Conservation (phyloP, 1,139 yeast genomes). For the Sugiyamaella paludigena region DNA sequence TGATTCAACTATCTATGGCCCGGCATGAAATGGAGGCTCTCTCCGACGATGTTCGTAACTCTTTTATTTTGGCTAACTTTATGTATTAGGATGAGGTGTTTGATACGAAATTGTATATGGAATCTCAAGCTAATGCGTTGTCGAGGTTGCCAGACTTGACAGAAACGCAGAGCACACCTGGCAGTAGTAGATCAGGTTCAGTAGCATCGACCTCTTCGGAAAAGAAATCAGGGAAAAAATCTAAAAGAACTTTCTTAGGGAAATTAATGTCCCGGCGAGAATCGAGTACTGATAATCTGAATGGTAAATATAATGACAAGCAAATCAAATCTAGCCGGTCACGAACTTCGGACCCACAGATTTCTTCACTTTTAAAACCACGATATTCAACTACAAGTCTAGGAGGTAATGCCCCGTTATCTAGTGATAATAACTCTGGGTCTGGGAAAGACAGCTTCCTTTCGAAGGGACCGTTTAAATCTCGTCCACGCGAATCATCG, state of each 20-base stretch:
- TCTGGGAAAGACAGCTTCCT: constrained; percentile 2
- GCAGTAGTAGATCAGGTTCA: constrained; percentile 25
- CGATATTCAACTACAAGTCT: constrained; percentile 10
- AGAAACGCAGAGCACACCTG: constrained; percentile 5
- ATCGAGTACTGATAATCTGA: constrained; percentile 22
- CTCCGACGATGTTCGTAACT: too few species aligned
- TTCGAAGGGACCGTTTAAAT: constrained; percentile 9
- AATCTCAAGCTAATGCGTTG: constrained; percentile 2
- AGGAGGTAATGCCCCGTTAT: neutral
- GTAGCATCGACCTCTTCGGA: constrained; percentile 24
- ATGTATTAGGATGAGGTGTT: constrained; percentile 12
- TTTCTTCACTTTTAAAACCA: constrained; percentile 5
- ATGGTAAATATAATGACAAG: constrained; percentile 2
- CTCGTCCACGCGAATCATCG: constrained; percentile 12
- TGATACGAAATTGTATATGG: constrained; percentile 12
- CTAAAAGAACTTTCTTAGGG: constrained; percentile 27
- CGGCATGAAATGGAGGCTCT: too few species aligned
- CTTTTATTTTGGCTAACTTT: neutral
- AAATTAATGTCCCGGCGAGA: constrained; percentile 30
- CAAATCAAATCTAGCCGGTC: constrained; percentile 2
- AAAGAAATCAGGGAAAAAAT: constrained; percentile 15
- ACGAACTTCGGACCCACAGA: constrained; percentile 1
- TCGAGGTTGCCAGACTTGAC: constrained; percentile 1
- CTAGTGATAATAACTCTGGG: neutral
- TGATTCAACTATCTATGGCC: too few species aligned